phyloP scores from a whole-genome alignment of 352 stramenopile genomes.

The Phytophthora capsici region DNA sequence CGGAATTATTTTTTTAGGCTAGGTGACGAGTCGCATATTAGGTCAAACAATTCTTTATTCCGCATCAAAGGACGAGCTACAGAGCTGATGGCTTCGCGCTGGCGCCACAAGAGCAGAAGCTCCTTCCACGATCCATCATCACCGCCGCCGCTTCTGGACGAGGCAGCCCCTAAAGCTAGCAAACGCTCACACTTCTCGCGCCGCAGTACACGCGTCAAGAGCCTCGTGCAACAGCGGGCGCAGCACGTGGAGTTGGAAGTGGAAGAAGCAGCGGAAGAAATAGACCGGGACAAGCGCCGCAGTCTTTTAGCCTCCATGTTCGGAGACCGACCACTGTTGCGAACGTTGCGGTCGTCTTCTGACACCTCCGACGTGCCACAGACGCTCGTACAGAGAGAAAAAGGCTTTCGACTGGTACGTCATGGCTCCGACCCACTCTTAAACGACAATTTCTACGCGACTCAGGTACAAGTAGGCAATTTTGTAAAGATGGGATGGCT shows the following conservation, averaged over 20 bases:
- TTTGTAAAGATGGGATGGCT: constrained; percentile 88
- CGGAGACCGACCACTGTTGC: constrained; percentile 14
- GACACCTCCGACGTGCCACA: constrained; percentile 17
- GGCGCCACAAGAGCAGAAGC: constrained; percentile 8
- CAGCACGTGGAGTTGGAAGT: constrained; percentile 43
- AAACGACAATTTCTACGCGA: constrained; percentile 75
- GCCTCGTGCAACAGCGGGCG: constrained; percentile 10
- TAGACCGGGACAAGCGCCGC: constrained; percentile 28
- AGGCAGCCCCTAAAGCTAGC: constrained; percentile 10
- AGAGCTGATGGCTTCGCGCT: constrained; percentile 28
- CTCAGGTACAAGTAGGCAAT: constrained; percentile 69
- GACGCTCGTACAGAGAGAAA: constrained; percentile 42
- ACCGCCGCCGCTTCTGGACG: constrained; percentile 33
- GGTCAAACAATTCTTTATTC: constrained; percentile 8
- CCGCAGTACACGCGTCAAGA: constrained; percentile 13
- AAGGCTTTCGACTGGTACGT: constrained; percentile 48
- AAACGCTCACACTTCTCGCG: constrained; percentile 26
- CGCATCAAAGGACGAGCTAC: neutral
- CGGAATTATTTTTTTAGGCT: neutral
- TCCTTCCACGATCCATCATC: constrained; percentile 12
- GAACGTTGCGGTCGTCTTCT: constrained; percentile 36
- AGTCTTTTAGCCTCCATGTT: constrained; percentile 39
- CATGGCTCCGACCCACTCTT: constrained; percentile 68
- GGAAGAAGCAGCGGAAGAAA: constrained; percentile 30
- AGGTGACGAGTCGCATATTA: constrained; percentile 12